Evolutionary conservation across 1,284 basidiomycete species (phyloP).

Genomic region (Puccinia horiana): DNA sequence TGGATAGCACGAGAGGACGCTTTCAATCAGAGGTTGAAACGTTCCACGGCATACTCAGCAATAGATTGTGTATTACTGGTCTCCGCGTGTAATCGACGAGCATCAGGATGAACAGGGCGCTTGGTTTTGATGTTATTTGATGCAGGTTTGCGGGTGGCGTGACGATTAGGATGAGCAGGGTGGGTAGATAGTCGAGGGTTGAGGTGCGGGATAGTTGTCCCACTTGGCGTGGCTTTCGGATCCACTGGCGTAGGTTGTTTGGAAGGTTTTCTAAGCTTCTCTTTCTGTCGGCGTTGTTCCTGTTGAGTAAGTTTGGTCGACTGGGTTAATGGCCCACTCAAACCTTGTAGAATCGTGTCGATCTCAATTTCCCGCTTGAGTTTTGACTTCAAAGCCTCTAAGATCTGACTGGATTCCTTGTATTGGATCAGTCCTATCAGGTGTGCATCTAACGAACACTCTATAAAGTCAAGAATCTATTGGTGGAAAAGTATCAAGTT

Average conservation of each 20-base stretch:
- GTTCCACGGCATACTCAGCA: background rate
- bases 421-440: constrained; percentile 36
- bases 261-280: background rate
- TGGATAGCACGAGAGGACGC: no score
- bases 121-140: background rate
- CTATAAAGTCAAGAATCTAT: constrained; percentile 27
- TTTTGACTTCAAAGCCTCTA: background rate
- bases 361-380: background rate
- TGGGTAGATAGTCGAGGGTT: background rate
- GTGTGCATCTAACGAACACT: constrained; percentile 29
- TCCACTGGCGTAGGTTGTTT: background rate
- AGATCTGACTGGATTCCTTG: background rate
- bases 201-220: background rate
- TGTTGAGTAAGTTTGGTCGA: background rate
- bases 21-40: background rate
- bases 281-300: background rate
- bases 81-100: background rate
- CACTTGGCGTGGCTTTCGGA: background rate
- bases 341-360: background rate
- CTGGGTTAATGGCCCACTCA: background rate
- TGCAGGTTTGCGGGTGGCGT: background rate
- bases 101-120: background rate
- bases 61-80: background rate
- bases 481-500: background rate
- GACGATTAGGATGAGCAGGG: background rate